Percentiles rank a stretch among this genome's conserved stretches.
phyloP scores from a whole-genome alignment of 2,329 filamentous ascomycete genomes.

The Pseudocercospora fijiensis region DNA sequence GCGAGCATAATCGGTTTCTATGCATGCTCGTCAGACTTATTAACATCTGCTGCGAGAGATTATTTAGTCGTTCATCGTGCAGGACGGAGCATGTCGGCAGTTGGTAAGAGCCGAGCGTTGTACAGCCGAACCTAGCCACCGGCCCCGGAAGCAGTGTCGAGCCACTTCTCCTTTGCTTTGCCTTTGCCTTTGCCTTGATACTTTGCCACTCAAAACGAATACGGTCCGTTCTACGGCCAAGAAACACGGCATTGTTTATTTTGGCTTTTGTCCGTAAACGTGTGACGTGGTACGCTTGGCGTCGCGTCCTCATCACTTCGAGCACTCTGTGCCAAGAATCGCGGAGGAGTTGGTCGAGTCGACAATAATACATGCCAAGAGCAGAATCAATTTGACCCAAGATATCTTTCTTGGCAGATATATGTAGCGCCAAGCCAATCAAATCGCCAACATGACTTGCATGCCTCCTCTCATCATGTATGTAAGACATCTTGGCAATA shows the following conservation, averaged over 20 bases:
- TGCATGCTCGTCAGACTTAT: too few species aligned
- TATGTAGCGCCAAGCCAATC: too few species aligned
- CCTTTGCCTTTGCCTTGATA: background rate
- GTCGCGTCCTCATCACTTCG: background rate
- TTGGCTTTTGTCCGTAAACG: background rate
- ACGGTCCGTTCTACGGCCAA: background rate
- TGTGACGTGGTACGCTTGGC: too few species aligned
- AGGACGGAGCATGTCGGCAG: background rate
- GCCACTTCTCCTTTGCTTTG: background rate
- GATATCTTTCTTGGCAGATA: background rate
- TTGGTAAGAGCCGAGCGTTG: slow-evolving; percentile 1
- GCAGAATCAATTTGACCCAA: background rate
- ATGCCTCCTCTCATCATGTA: background rate
- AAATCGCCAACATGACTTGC: background rate
- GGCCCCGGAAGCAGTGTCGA: background rate
- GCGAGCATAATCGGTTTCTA: background rate
- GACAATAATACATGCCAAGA: background rate
- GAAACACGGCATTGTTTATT: background rate
- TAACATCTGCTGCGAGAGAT: background rate
- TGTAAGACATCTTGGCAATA: background rate
- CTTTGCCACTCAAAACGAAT: background rate
- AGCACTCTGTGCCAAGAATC: background rate
- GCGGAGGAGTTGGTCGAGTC: background rate
- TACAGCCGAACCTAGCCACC: background rate
- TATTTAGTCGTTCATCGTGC: background rate